phyloP scores from a whole-genome alignment of 1,139 yeast species.

The Meyerozyma elateridarum region DNA sequence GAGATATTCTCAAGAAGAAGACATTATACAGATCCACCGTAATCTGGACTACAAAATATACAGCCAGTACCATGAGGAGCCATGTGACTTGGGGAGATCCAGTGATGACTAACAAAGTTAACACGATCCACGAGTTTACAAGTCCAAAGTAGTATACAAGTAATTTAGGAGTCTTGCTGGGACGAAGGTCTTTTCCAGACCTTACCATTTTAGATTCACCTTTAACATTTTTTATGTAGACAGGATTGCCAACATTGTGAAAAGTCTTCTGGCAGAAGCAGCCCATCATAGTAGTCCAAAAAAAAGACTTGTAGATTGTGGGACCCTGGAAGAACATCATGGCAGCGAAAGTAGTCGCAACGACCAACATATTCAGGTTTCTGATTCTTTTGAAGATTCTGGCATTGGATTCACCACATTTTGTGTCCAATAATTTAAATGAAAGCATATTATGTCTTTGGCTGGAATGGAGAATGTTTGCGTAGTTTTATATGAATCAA shows the following conservation, averaged over 20 bases:
- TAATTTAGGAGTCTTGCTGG: not conserved
- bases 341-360: not conserved
- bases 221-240: not conserved
- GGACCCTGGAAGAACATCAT: slow-evolving; percentile 1
- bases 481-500: no score
- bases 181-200: slow-evolving; percentile 2
- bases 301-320: not conserved
- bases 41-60: not conserved
- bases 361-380: not conserved
- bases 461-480: no score
- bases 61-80: not conserved
- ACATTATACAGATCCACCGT: no score
- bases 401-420: not conserved
- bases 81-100: not conserved
- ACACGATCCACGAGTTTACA: not conserved
- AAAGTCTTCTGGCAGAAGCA: not conserved
- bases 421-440: not conserved
- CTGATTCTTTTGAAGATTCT: not conserved
- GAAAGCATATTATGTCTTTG: not conserved
- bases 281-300: not conserved
- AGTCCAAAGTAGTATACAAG: not conserved
- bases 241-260: not conserved
- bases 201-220: not conserved
- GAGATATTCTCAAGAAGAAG: no score
- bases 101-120: not conserved